Evolutionary conservation across 805 yeast species (phyloP).

Genomic region (Brettanomyces anomalus): DNA sequence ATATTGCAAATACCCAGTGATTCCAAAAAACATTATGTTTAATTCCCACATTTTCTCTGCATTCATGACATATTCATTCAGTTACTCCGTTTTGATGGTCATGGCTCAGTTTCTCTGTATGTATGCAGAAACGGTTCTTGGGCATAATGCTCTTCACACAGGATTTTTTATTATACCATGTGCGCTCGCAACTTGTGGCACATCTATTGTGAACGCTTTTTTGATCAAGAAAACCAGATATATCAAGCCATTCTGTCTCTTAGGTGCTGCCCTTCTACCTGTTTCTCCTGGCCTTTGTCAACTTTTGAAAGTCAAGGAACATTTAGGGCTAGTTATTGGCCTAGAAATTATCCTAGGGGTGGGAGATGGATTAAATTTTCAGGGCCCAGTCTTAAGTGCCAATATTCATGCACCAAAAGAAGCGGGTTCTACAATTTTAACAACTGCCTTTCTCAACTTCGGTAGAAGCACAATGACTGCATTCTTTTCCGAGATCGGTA

Average conservation of each 20-base stretch:
- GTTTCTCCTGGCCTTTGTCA: slow-evolving; percentile 31
- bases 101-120: slow-evolving; percentile 1
- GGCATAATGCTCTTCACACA: slow-evolving; percentile 1
- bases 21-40: slow-evolving; percentile 30
- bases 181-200: neutral
- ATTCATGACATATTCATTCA: neutral
- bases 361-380: slow-evolving; percentile 38
- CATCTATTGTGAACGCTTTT: slow-evolving; percentile 21
- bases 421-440: slow-evolving; percentile 39
- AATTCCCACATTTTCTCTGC: neutral
- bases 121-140: slow-evolving; percentile 1
- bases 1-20: slow-evolving; percentile 37
- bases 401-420: slow-evolving; percentile 43
- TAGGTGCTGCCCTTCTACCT: slow-evolving; percentile 28
- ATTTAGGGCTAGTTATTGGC: slow-evolving; percentile 31
- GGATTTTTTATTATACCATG: slow-evolving; percentile 3
- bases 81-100: neutral
- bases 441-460: slow-evolving; percentile 37
- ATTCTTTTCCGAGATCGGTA: slow-evolving; percentile 33
- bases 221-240: slow-evolving; percentile 28
- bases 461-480: slow-evolving; percentile 38
- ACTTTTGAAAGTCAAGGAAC: slow-evolving; percentile 31
- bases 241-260: slow-evolving; percentile 33
- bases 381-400: slow-evolving; percentile 32
- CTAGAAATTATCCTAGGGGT: slow-evolving; percentile 37